phyloP scores from a whole-genome alignment of 2,329 filamentous ascomycete species.

The Diaporthe eres region DNA sequence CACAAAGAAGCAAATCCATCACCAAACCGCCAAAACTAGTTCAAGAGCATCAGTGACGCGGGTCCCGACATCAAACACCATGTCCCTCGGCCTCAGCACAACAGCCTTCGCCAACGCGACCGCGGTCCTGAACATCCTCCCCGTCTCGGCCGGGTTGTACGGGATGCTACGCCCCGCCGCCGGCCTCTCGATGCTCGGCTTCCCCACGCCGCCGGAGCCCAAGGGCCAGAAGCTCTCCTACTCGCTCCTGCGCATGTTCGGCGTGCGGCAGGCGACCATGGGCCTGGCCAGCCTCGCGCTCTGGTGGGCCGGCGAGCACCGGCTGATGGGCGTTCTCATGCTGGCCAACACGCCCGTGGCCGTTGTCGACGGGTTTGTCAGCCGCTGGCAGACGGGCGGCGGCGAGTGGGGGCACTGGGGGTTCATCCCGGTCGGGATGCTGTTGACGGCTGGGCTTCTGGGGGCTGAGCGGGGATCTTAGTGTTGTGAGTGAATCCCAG shows the following conservation, averaged over 20 bases:
- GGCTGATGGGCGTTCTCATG: slow-evolving; percentile 19
- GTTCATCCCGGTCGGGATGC: background rate
- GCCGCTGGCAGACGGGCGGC: background rate
- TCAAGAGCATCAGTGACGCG: too few species aligned
- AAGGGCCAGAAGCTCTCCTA: background rate
- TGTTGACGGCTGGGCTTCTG: slow-evolving; percentile 1
- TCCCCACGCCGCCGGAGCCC: background rate
- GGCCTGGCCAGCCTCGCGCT: slow-evolving; percentile 1
- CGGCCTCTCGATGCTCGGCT: background rate
- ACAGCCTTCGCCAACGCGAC: slow-evolving; percentile 16
- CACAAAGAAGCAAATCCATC: fast-evolving
- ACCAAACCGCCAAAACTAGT: background rate
- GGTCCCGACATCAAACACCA: background rate
- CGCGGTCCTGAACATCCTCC: slow-evolving; percentile 3
- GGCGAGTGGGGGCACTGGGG: slow-evolving; percentile 28
- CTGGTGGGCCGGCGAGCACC: slow-evolving; percentile 14
- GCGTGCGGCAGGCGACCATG: background rate
- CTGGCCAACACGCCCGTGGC: background rate
- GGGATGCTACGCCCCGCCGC: background rate
- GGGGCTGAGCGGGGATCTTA: background rate
- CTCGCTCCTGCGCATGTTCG: slow-evolving; percentile 1
- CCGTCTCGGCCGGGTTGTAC: background rate
- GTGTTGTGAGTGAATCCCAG: background rate
- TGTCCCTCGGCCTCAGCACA: slow-evolving; percentile 6
- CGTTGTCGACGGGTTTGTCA: background rate